Evolutionary conservation across 2,329 filamentous ascomycete genomes (phyloP), one percentile per base, ranked within the genome.

Genomic region (Aspergillus aculeatus): DNA sequence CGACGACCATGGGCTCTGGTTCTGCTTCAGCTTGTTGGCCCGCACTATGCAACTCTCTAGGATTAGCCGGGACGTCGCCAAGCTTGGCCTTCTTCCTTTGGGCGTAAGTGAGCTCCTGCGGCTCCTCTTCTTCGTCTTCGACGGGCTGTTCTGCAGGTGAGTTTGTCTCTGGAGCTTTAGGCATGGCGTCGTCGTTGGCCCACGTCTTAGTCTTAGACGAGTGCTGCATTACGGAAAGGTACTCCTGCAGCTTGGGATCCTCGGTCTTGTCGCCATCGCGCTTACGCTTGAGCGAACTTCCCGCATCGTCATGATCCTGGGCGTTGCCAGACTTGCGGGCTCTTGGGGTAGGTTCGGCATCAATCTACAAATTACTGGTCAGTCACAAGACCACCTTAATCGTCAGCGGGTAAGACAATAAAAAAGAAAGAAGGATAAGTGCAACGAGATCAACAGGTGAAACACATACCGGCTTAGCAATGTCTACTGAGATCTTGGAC

Each of bases 401-500:
- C 64, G 71, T 67, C 66, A 66, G 64, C 66, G 66, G 68, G 66
- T 64, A 70, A 61, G 50, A 54, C 49, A 41, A 59, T 49, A 59
- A 51, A 59, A 63, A 63, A 31, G 26, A 58, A 52, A 49, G 38
- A 60, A 54, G 14, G 32, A 54, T 41, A 51, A 50, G 44, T 53
- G 16, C 19, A 19, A 44, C 38, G 16, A n/a, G 9, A 5, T 32
- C 16, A 32, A 21, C 4, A 16, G n/a, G 47, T 31, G 26, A 31
- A 53, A 35, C 56, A 77, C 84, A 73, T 80, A 96, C 90, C 61
- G 95, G 89, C 74, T 86, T 88, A 58, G 95, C 95, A 71, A 95
- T 80, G 79, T 97, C 93, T 63, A 97, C 95, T 31, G 84, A 84
- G 70, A 99, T 92, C 80, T 89, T 96, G 59, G 93, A 96, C 90